Evolutionary conservation across 2,329 filamentous ascomycete genomes (phyloP).

Genomic region (Sarocladium brachiariae): DNA sequence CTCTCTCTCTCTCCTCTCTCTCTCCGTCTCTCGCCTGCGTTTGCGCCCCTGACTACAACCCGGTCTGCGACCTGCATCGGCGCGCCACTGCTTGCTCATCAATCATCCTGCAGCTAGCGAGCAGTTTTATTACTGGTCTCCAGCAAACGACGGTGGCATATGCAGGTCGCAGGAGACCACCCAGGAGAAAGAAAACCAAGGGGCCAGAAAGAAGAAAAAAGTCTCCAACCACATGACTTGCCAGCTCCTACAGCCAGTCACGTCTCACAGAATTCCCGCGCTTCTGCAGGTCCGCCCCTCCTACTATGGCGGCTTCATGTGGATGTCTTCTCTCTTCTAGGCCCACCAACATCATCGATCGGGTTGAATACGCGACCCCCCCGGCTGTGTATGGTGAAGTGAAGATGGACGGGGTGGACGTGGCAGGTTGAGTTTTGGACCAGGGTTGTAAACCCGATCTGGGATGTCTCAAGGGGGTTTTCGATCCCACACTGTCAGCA

Average conservation of each 20-base stretch:
- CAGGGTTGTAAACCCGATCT: slow-evolving; percentile 3
- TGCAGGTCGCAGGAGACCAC: slow-evolving; percentile 9
- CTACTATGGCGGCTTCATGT: not conserved
- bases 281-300: slow-evolving; percentile 6
- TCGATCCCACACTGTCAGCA: not conserved
- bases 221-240: not conserved
- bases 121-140: slow-evolving; percentile 2
- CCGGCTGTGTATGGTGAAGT: no score
- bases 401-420: no score
- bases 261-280: not conserved
- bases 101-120: slow-evolving; percentile 9
- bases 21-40: no score
- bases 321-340: not conserved
- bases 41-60: no score
- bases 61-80: not conserved
- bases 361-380: no score
- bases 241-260: not conserved
- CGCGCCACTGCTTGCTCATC: not conserved
- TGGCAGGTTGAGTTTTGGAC: not conserved
- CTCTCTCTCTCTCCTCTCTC: not conserved
- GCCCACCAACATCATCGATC: no score
- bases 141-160: not conserved
- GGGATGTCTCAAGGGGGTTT: not conserved
- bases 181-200: not conserved
- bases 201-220: not conserved